Evolutionary conservation across 768 basidiomycete species (phyloP).

Genomic region (Tylopilus felleus): DNA sequence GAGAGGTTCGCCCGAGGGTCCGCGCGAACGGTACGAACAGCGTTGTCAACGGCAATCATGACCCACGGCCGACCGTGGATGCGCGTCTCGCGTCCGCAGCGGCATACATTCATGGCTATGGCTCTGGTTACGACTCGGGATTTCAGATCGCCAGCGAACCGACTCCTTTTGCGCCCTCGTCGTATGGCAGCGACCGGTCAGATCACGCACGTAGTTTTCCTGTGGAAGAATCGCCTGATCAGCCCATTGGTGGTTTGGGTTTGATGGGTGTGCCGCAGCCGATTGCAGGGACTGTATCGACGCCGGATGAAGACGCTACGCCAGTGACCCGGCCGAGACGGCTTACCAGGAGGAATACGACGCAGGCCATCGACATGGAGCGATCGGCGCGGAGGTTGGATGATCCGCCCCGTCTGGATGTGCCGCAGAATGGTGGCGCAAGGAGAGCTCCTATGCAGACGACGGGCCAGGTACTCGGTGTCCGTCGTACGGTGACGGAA

Average conservation of each 20-base stretch:
- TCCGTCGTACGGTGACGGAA: slow-evolving; percentile 23
- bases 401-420: slow-evolving; percentile 12
- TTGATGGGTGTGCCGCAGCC: slow-evolving; percentile 26
- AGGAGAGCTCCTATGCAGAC: slow-evolving; percentile 18
- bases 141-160: slow-evolving; percentile 23
- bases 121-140: slow-evolving; percentile 33
- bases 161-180: slow-evolving; percentile 14
- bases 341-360: slow-evolving; percentile 25
- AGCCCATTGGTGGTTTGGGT: slow-evolving; percentile 24
- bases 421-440: slow-evolving; percentile 14
- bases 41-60: background rate
- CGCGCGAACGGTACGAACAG: slow-evolving; percentile 12
- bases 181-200: slow-evolving; percentile 17
- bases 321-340: slow-evolving; percentile 21
- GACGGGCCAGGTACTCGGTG: slow-evolving; percentile 10
- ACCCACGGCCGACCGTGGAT: slow-evolving; percentile 2
- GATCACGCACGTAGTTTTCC: slow-evolving; percentile 24
- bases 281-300: slow-evolving; percentile 23
- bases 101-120: slow-evolving; percentile 36
- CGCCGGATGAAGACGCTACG: slow-evolving; percentile 27
- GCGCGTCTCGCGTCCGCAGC: slow-evolving; percentile 33
- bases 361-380: slow-evolving; percentile 15
- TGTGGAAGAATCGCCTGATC: slow-evolving; percentile 29
- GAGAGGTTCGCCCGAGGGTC: slow-evolving; percentile 14
- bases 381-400: slow-evolving; percentile 19